phyloP scores from a whole-genome alignment of 2,329 filamentous ascomycete genomes.

The Daldinia sp. region DNA sequence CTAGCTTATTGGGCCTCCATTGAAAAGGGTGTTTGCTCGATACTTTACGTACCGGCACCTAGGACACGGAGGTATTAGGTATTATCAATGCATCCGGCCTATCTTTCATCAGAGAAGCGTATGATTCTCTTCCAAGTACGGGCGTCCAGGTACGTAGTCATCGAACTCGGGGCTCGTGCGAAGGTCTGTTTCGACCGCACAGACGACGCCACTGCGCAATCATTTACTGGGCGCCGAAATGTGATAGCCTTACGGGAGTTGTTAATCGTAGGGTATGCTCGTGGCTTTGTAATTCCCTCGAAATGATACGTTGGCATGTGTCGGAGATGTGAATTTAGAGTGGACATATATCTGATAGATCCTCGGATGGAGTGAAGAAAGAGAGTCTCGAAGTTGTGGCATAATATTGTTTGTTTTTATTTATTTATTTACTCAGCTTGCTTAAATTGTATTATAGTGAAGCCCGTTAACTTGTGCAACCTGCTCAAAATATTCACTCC shows the following conservation, averaged over 20 bases:
- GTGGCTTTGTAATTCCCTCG: background rate
- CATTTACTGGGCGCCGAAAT: background rate
- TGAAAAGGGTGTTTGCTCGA: background rate
- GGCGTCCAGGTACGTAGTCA: too few relatives aligned
- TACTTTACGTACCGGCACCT: background rate
- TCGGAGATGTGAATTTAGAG: background rate
- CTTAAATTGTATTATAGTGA: background rate
- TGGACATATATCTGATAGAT: too few relatives aligned
- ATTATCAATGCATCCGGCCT: background rate
- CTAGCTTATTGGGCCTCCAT: background rate
- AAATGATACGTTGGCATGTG: background rate
- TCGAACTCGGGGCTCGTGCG: background rate
- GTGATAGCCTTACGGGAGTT: constrained; percentile 12
- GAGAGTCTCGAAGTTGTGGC: background rate
- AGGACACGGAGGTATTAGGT: background rate
- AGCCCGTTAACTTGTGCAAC: background rate
- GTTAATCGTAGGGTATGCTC: constrained; percentile 14
- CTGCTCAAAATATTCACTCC: background rate
- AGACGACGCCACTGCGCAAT: background rate
- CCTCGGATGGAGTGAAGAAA: background rate
- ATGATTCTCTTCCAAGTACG: background rate
- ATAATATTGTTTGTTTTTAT: background rate
- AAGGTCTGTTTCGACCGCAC: background rate
- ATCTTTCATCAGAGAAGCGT: background rate
- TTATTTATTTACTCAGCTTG: background rate